phyloP scores from a whole-genome alignment of 2,329 filamentous ascomycete species.

The Whalleya microplaca region DNA sequence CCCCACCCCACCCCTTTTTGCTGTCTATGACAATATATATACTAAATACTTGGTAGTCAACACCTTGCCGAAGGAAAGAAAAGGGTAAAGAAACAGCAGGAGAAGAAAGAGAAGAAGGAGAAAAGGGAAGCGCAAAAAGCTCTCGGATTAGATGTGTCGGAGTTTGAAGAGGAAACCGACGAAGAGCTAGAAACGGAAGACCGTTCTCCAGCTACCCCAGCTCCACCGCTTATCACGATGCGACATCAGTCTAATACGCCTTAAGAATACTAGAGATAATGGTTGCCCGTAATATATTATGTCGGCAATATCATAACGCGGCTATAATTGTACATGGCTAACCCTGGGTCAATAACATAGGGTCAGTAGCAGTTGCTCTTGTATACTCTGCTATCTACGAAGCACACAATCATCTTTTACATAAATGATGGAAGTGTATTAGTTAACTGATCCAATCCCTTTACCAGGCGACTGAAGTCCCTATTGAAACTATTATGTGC shows the following conservation, averaged over 20 bases:
- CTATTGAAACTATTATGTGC: too few relatives aligned
- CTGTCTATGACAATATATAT: not conserved
- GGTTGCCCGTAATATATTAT: too few relatives aligned
- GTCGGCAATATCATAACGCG: not conserved
- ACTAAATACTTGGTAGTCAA: not conserved
- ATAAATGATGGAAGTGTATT: too few relatives aligned
- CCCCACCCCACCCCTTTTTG: not conserved
- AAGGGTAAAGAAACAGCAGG: not conserved
- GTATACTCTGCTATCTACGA: too few relatives aligned
- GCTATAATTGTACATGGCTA: too few relatives aligned
- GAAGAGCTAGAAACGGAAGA: not conserved
- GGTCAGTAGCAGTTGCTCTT: too few relatives aligned
- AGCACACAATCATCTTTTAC: too few relatives aligned
- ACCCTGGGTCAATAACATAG: too few relatives aligned
- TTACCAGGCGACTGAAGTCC: too few relatives aligned
- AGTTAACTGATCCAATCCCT: too few relatives aligned
- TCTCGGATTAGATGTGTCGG: not conserved
- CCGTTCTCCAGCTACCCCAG: not conserved
- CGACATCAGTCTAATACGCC: not conserved
- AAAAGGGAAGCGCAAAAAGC: not conserved
- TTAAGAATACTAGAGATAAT: too few relatives aligned
- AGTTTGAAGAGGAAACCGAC: not conserved
- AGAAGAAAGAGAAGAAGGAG: not conserved
- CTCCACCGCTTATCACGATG: not conserved
- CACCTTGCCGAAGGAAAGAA: not conserved